phyloP scores from a whole-genome alignment of 176 grass and related monocot genomes.

The Bonia amplexicaulis region DNA sequence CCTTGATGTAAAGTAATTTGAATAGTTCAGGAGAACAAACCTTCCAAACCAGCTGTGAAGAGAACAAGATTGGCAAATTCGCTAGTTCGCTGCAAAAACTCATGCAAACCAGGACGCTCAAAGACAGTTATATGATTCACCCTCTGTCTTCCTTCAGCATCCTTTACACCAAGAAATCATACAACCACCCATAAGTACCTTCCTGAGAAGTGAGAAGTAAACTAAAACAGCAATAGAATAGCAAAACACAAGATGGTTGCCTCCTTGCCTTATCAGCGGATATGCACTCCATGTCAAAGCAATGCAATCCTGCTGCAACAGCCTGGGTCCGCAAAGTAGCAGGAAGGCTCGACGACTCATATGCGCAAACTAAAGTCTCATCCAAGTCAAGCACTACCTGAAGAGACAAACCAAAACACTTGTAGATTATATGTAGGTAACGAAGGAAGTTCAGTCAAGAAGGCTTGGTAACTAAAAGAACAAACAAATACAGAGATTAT shows the following conservation, averaged over 20 bases:
- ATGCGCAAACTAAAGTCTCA: conserved; percentile 77
- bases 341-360: conserved; percentile 69
- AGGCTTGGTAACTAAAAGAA: background rate
- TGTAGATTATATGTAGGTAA: background rate
- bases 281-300: conserved; percentile 75
- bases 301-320: conserved; percentile 61
- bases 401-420: background rate
- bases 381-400: conserved; percentile 96
- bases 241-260: background rate
- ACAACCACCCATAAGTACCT: conserved; percentile 10
- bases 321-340: conserved; percentile 50
- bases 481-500: background rate
- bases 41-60: conserved; percentile 95
- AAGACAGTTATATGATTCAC: conserved; percentile 81
- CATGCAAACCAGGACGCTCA: conserved; percentile 84
- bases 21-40: conserved; percentile 30
- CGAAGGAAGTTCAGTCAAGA: background rate
- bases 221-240: background rate
- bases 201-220: background rate
- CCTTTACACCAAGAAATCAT: conserved; percentile 45
- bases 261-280: conserved; percentile 60
- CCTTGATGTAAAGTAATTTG: background rate
- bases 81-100: conserved; percentile 66
- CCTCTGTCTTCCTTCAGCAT: conserved; percentile 73
- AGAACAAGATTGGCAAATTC: conserved; percentile 96